These are phyloP conservation scores for Scleromitrula shiraiana DNA, from an alignment of 2,329 filamentous ascomycete genomes.

Conservation along the genomic window DNA sequence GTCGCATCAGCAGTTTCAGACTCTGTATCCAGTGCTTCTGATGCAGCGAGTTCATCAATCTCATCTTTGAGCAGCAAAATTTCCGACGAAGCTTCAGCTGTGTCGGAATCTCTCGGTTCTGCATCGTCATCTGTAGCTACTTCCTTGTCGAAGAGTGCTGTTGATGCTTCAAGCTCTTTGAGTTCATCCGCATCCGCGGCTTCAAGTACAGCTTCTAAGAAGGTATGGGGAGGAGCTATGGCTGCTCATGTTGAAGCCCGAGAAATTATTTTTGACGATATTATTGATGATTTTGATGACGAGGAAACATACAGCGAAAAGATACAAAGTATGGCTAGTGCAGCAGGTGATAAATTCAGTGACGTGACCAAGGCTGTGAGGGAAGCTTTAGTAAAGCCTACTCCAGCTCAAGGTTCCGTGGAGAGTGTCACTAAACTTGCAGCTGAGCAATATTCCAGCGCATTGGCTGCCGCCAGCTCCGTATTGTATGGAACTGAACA, in stretches of 20 bases:
- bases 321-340: constrained; percentile 41
- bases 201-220: constrained; percentile 33
- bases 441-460: constrained; percentile 47
- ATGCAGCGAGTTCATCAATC: constrained; percentile 19
- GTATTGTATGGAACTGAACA: constrained; percentile 43
- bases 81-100: constrained; percentile 16
- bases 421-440: constrained; percentile 43
- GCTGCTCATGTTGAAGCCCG: constrained; percentile 38
- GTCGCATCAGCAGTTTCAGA: constrained; percentile 22
- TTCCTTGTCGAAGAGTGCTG: constrained; percentile 28
- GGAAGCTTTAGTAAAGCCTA: constrained; percentile 42
- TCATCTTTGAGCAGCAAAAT: constrained; percentile 16
- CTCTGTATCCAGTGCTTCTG: constrained; percentile 19
- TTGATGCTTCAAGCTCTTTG: constrained; percentile 21
- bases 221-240: constrained; percentile 39
- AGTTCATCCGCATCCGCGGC: constrained; percentile 22
- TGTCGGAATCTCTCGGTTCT: constrained; percentile 22
- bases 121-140: constrained; percentile 28
- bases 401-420: constrained; percentile 35
- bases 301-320: constrained; percentile 41
- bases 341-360: constrained; percentile 43
- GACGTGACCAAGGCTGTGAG: constrained; percentile 47
- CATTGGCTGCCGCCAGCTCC: constrained; percentile 47
- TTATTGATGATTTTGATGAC: constrained; percentile 37
- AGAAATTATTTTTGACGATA: constrained; percentile 39